Percentiles rank a stretch among this genome's conserved stretches.
phyloP scores from a whole-genome alignment of 2,329 filamentous ascomycete genomes.

The Blastomyces parvus region DNA sequence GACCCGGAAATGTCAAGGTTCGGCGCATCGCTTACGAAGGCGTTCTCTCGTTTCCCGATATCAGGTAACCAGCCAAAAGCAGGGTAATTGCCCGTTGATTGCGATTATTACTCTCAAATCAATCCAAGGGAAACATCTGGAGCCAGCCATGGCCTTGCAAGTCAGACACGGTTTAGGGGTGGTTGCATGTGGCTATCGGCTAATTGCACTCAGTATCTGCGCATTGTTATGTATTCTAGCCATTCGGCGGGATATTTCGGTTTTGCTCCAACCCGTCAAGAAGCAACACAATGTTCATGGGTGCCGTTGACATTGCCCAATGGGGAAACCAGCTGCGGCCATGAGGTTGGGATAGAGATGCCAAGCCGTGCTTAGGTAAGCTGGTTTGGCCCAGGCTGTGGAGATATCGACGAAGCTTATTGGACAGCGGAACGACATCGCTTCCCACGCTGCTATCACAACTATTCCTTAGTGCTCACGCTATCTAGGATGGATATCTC shows the following conservation, averaged over 20 bases:
- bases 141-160: no score
- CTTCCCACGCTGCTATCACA: neutral
- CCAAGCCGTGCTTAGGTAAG: neutral
- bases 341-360: conserved; percentile 2
- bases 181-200: no score
- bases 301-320: neutral
- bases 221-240: no score
- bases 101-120: neutral
- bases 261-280: neutral
- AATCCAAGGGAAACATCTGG: neutral
- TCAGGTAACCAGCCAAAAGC: neutral
- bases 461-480: neutral
- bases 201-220: no score
- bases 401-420: neutral
- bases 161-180: no score
- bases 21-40: neutral
- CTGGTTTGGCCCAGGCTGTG: neutral
- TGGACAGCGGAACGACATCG: neutral
- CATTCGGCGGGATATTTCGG: neutral
- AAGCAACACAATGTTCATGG: neutral
- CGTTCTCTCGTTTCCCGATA: neutral
- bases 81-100: neutral
- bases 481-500: neutral
- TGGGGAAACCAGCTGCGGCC: neutral
- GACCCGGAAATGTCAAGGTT: neutral